phyloP scores from a whole-genome alignment of 2,329 filamentous ascomycete species.

The Diaporthe caulivora region DNA sequence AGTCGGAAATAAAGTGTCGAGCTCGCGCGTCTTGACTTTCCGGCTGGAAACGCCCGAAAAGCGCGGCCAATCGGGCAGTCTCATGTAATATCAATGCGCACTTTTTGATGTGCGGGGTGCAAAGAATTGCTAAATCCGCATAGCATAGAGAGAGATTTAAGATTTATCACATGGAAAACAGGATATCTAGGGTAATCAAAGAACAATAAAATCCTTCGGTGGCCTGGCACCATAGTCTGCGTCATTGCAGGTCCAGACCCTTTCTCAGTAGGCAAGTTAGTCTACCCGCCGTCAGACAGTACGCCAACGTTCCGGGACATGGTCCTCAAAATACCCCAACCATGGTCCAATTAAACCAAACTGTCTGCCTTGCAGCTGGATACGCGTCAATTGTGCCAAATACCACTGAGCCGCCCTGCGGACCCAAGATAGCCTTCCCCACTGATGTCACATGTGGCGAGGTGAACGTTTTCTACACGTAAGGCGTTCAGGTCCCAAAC shows the following conservation, averaged over 20 bases:
- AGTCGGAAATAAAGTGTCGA: neutral
- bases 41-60: neutral
- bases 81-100: neutral
- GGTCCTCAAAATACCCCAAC: neutral
- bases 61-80: neutral
- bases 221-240: neutral
- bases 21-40: neutral
- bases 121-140: neutral
- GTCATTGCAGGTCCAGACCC: too few species aligned
- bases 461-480: constrained; percentile 21
- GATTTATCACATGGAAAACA: neutral
- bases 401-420: neutral
- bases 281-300: too few species aligned
- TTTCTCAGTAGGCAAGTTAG: too few species aligned
- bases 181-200: neutral
- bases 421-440: neutral
- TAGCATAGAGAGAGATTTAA: neutral
- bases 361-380: constrained; percentile 2
- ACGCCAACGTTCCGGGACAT: neutral
- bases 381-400: neutral
- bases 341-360: neutral
- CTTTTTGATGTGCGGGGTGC: neutral
- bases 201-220: neutral
- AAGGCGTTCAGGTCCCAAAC: too few species aligned
- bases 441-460: constrained; percentile 10